Base-by-base conservation (phyloP, 2,329 filamentous ascomycete species). In the Ophiostoma quercus region DNA sequence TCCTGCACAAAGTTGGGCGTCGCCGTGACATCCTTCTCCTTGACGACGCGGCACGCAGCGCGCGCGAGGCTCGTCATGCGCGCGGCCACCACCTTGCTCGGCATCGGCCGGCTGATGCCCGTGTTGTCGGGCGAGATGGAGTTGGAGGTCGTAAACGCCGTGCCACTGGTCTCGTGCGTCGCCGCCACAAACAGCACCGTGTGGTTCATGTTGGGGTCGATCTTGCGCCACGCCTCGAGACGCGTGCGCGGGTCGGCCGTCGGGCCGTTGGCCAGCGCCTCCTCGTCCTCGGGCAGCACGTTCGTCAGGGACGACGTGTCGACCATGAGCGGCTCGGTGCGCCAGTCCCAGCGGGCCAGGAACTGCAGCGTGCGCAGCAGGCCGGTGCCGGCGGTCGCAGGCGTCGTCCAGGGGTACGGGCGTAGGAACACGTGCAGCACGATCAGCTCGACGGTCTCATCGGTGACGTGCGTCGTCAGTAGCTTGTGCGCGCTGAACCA, bases 311-410 rank as follows among this genome's bases (percentile, higher is more conserved):
- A 85, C 12, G 87, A 85, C 34, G 92, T 85, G 77, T 97, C 92
- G 34, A 97, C 84, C 43, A 97, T 84, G 41, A 98, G 83, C 1
- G 95, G 91, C 68, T 93, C 89, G 8, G 88, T 84, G 37, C 91
- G 87, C 95, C 95, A 99, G 77, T 98, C 92, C 93, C 95, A 99
- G 60, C 88, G 85, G 1, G 93, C 88, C 16, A 99, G 83, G 78
- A 94, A 90, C 41, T 89, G 82, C 1, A 99, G 82, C 0, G 92
- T 91, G 29, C 94, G 88, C 37, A 96, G 80, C 76, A 99, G 94
- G 4, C 92, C 95, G 0, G 90, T 90, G 74, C 88, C 88, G 11
- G 90, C 84, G 74, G 90, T 94, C 0, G 90, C 90, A 0, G 96
- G 94, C 0, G 85, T 81, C 51, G 85, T 81, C 90, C 92, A 97